Conservation (phyloP, 1,139 yeast genomes). For the Hanseniaspora gamundiae region DNA sequence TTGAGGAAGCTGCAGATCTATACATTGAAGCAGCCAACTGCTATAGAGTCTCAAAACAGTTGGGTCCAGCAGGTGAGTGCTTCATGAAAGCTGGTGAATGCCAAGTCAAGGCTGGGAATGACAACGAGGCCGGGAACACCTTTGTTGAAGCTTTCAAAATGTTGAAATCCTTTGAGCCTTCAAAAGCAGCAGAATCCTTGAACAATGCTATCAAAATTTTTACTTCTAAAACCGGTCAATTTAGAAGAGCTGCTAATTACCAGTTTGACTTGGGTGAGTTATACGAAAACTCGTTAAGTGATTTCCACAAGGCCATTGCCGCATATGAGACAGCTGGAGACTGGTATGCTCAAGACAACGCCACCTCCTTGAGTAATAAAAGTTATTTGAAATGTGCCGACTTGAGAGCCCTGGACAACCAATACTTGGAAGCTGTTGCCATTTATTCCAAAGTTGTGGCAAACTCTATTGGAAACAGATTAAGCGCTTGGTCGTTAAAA, state of each 20-base stretch:
- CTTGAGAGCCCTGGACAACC: conserved; percentile 61
- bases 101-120: conserved; percentile 62
- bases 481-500: conserved; percentile 84
- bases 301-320: conserved; percentile 53
- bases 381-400: conserved; percentile 87
- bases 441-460: conserved; percentile 68
- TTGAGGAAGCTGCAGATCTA: conserved; percentile 87
- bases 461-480: conserved; percentile 58
- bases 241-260: conserved; percentile 91
- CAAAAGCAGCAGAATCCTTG: conserved; percentile 68
- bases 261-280: conserved; percentile 82
- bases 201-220: conserved; percentile 71
- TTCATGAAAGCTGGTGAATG: conserved; percentile 78
- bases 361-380: conserved; percentile 80
- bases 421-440: conserved; percentile 63
- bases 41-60: conserved; percentile 63
- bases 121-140: conserved; percentile 87
- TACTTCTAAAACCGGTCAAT: conserved; percentile 74
- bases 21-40: conserved; percentile 86
- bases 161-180: conserved; percentile 42
- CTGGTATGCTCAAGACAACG: conserved; percentile 89
- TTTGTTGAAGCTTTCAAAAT: conserved; percentile 87
- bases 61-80: conserved; percentile 62
- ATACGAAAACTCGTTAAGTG: conserved; percentile 63
- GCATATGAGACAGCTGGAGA: conserved; percentile 93